Conservation (phyloP, 768 basidiomycete species). For the Leccinum truebloodii region DNA sequence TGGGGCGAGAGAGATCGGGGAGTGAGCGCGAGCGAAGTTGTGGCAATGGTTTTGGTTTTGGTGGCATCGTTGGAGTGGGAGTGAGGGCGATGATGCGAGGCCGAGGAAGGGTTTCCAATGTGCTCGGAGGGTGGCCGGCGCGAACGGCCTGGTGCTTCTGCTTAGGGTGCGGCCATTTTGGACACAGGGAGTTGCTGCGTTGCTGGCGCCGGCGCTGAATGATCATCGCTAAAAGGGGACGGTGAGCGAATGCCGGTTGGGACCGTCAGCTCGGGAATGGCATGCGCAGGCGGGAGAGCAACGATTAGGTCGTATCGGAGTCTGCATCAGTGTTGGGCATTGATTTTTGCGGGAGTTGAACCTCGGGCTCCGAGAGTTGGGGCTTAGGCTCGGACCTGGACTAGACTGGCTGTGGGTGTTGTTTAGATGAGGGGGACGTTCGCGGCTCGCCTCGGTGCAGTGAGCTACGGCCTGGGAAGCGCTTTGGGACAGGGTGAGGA, state of each 20-base stretch:
- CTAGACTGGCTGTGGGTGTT: neutral
- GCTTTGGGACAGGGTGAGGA: constrained; percentile 68
- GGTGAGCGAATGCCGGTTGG: too few species aligned
- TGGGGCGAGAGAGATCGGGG: neutral
- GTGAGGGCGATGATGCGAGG: neutral
- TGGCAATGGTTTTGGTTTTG: neutral
- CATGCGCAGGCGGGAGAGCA: constrained; percentile 4
- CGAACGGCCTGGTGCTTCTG: too few species aligned
- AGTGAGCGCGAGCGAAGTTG: neutral
- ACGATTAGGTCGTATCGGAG: constrained; percentile 3
- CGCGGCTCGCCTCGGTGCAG: constrained; percentile 22
- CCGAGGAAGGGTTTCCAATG: neutral
- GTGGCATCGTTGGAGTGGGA: too few species aligned
- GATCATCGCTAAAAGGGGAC: too few species aligned
- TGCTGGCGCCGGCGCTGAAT: too few species aligned
- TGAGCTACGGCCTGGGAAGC: constrained; percentile 35
- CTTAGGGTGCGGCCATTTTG: too few species aligned
- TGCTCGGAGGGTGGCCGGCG: too few species aligned
- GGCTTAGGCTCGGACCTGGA: too few species aligned
- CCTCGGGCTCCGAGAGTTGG: neutral
- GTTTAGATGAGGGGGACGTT: neutral
- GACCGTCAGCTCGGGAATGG: too few species aligned
- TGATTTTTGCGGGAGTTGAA: constrained; percentile 17
- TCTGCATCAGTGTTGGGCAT: constrained; percentile 1
- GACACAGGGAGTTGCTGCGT: neutral